These are phyloP conservation scores for Penicillium glabrum DNA, from an alignment of 2,329 filamentous ascomycete species.

Conservation along the genomic window DNA sequence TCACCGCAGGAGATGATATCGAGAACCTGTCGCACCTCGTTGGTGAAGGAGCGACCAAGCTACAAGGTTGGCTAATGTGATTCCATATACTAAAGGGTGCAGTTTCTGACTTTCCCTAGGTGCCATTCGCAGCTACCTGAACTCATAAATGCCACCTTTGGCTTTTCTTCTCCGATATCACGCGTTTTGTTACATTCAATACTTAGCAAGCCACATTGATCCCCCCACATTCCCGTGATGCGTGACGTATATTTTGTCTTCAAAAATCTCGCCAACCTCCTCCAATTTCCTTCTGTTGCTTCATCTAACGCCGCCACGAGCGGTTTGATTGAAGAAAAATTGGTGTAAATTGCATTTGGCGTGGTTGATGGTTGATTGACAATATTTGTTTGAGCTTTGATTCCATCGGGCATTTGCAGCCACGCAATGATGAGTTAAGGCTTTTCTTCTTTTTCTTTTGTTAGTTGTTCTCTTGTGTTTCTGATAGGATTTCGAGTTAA, in stretches of 20 bases:
- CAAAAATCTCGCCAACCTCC: background rate
- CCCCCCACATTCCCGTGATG: slow-evolving; percentile 15
- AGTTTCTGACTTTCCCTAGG: slow-evolving; percentile 29
- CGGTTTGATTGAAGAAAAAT: slow-evolving; percentile 7
- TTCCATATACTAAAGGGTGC: background rate
- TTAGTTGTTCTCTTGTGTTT: slow-evolving; percentile 7
- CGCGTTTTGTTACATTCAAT: slow-evolving; percentile 14
- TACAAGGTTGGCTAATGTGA: slow-evolving; percentile 63
- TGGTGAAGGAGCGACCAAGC: slow-evolving; percentile 78
- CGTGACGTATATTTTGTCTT: slow-evolving; percentile 17
- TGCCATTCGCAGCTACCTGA: slow-evolving; percentile 51
- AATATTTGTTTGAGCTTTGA: slow-evolving; percentile 3
- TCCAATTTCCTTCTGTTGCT: slow-evolving; percentile 1
- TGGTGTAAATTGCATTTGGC: slow-evolving; percentile 11
- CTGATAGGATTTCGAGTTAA: slow-evolving; percentile 22
- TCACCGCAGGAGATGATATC: slow-evolving; percentile 92
- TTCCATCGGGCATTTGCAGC: slow-evolving; percentile 9
- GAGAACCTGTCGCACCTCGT: slow-evolving; percentile 83
- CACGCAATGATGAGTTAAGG: slow-evolving; percentile 10
- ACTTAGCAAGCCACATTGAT: slow-evolving; percentile 23
- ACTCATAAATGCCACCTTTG: slow-evolving; percentile 38
- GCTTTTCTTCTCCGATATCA: slow-evolving; percentile 4
- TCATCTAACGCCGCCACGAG: slow-evolving; percentile 4
- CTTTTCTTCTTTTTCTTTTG: slow-evolving; percentile 5
- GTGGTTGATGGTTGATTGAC: slow-evolving; percentile 10